phyloP scores from a whole-genome alignment of 371 early-diverging fungal genomes.

The Mortierella sp. region DNA sequence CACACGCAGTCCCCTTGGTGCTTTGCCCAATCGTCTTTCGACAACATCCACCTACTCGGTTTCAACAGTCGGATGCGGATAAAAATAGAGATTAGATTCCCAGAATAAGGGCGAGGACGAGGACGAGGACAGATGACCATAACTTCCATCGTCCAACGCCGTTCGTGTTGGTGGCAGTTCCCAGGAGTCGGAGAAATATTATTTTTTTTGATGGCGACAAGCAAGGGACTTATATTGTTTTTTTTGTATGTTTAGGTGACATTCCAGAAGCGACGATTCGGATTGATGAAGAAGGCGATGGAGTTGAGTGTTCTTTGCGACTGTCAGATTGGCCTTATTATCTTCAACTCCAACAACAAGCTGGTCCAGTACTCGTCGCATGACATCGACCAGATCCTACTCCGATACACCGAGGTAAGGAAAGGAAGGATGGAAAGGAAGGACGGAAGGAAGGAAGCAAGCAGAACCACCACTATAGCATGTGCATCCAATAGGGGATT shows the following conservation, averaged over 20 bases:
- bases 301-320: constrained; percentile 97
- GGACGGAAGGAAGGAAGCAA: neutral
- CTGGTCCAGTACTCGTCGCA: constrained; percentile 89
- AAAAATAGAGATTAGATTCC: constrained; percentile 14
- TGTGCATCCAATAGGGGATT: neutral
- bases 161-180: neutral
- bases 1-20: neutral
- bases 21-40: neutral
- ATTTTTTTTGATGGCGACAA: neutral
- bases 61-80: constrained; percentile 5
- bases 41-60: neutral
- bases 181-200: neutral
- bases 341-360: constrained; percentile 85
- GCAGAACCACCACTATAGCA: neutral
- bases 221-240: neutral
- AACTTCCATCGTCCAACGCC: neutral
- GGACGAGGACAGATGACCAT: neutral
- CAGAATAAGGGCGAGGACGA: neutral
- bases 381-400: constrained; percentile 92
- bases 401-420: constrained; percentile 94
- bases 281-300: constrained; percentile 99
- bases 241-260: constrained; percentile 85
- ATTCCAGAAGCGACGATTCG: constrained; percentile 98
- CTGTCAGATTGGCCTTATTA: constrained; percentile 95
- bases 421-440: no score